phyloP scores from a whole-genome alignment of 176 grass and related monocot genomes.

The Canna indica region DNA sequence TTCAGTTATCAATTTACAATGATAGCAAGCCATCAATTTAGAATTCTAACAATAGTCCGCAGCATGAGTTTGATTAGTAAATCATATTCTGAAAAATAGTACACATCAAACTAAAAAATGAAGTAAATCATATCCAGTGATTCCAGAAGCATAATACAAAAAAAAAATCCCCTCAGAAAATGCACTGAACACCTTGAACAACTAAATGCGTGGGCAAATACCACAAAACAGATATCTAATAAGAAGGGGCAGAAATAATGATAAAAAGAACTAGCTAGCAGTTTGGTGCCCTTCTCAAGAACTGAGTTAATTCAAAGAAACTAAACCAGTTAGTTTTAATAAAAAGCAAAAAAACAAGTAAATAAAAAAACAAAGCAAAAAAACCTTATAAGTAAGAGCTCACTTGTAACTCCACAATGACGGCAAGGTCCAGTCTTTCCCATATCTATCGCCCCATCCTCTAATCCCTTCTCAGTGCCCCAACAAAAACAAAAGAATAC shows the following conservation, averaged over 20 bases:
- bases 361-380: neutral
- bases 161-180: no score
- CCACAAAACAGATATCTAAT: no score
- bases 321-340: neutral
- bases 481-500: constrained; percentile 26
- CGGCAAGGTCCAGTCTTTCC: constrained; percentile 87
- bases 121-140: neutral
- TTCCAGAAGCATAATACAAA: neutral
- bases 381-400: constrained; percentile 56
- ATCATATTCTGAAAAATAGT: no score
- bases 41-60: neutral
- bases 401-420: constrained; percentile 99
- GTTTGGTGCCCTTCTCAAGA: no score
- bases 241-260: no score
- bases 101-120: neutral
- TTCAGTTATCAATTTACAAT: no score
- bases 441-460: constrained; percentile 28
- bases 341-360: neutral
- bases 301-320: no score
- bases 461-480: constrained; percentile 19
- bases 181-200: neutral
- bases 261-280: no score
- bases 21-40: neutral
- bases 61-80: neutral
- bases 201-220: neutral